phyloP scores from a whole-genome alignment of 2,329 filamentous ascomycete genomes.

The Cytospora piceae region DNA sequence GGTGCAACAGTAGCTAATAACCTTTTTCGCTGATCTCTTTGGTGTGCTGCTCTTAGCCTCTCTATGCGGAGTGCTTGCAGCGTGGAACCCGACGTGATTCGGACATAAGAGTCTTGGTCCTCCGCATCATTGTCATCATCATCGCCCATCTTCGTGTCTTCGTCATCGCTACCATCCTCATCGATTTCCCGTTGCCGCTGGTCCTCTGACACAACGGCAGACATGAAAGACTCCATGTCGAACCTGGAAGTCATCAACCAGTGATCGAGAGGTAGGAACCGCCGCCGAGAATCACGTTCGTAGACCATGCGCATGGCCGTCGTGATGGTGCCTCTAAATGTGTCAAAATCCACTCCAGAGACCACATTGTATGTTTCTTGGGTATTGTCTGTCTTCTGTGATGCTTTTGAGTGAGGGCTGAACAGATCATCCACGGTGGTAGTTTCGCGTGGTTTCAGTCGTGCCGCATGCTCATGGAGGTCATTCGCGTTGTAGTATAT shows the following conservation, averaged over 20 bases:
- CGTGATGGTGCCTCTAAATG: constrained; percentile 79
- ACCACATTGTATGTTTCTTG: constrained; percentile 47
- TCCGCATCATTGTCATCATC: constrained; percentile 42
- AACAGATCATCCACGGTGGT: constrained; percentile 20
- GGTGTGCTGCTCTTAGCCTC: constrained; percentile 64
- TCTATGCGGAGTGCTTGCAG: constrained; percentile 46
- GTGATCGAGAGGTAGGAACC: constrained; percentile 80
- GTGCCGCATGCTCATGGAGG: constrained; percentile 36
- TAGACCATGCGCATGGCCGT: constrained; percentile 85
- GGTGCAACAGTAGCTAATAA: constrained; percentile 80
- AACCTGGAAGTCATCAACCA: constrained; percentile 93
- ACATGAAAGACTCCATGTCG: constrained; percentile 86
- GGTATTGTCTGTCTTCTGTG: constrained; percentile 30
- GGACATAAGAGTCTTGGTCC: constrained; percentile 51
- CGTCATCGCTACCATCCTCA: constrained; percentile 61
- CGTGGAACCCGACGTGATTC: constrained; percentile 42
- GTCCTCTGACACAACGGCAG: constrained; percentile 85
- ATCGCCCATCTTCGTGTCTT: constrained; percentile 45
- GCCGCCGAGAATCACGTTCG: constrained; percentile 86
- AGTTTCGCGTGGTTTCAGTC: constrained; percentile 34
- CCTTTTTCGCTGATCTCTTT: constrained; percentile 69
- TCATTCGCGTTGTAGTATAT: constrained; percentile 83
- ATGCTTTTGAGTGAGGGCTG: not conserved
- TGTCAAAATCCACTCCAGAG: constrained; percentile 74
- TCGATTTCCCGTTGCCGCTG: constrained; percentile 72